Evolutionary conservation across 495 filamentous ascomycete species (phyloP), one percentile per base, ranked within the genome.

Genomic region (Talaromyces adpressus): DNA sequence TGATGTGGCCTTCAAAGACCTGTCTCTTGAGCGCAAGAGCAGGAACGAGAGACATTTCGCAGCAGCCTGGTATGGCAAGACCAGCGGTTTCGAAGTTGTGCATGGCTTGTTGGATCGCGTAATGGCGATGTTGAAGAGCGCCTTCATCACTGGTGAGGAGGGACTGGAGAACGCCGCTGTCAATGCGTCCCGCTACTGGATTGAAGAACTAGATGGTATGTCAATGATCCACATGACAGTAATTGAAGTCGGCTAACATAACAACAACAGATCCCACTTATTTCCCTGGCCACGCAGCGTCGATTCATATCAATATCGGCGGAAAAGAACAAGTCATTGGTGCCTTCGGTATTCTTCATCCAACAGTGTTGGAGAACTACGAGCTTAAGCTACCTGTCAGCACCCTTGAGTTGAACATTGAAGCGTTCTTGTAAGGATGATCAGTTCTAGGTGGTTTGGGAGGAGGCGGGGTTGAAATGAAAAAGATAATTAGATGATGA

Each of bases 41-140:
- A 81, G 92, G 64, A 99, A 99, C 70, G 92, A 97, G 82, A 77
- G 93, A 25, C 93, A 93, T 74, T 97, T 95, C 75, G 92, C 91
- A 18, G 94, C 92, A n/a, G 92, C 92, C 0, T 96, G 87, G 81
- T 94, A 91, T 72, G 93, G 92, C 65, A 97, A 95, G 84, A 90
- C 84, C n/a, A 91, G 88, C 66, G 94, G 94, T 18, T 99, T 99
- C 75, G 95, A 99, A 75, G 78, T 95, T 58, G 92, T 99, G 6
- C 95, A 98, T 79, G 95, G 94, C 57, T 79, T 99, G 65, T 74
- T 99, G 29, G 94, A 98, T 71, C 87, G 94, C 16, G 78, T 97
- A 62, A 88, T 99, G 85, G 78, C 89, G 49, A 98, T 99, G 95
- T 82, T 99, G 56, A 89, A 89, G 68, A 87, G 83, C 25, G 85